A percentile compares a stretch with the other conserved stretches of the same genome.
These are phyloP conservation scores for Incumbomyces lentus DNA, from an alignment of 2,329 filamentous ascomycete genomes.

Conservation along the genomic window DNA sequence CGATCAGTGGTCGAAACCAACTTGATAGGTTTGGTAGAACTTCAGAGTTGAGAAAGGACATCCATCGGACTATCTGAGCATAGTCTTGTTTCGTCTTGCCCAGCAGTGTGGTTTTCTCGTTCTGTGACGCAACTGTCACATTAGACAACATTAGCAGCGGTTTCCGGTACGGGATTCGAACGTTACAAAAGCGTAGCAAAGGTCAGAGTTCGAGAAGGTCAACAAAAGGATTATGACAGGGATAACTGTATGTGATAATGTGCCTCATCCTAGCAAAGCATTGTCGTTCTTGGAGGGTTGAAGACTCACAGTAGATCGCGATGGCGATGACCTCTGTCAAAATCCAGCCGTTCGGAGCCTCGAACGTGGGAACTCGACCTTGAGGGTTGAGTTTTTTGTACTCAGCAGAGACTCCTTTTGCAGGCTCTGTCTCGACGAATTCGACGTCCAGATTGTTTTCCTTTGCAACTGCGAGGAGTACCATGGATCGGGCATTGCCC, in stretches of 20 bases:
- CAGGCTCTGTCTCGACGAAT: slow-evolving; percentile 60
- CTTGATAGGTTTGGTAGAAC: slow-evolving; percentile 60
- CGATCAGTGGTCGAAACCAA: slow-evolving; percentile 82
- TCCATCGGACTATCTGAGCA: slow-evolving; percentile 94
- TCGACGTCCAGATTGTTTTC: slow-evolving; percentile 92
- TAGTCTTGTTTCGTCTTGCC: slow-evolving; percentile 99
- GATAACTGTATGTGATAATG: slow-evolving; percentile 78
- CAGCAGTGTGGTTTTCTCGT: slow-evolving; percentile 98
- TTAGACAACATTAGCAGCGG: slow-evolving; percentile 8
- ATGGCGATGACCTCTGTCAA: slow-evolving; percentile 89
- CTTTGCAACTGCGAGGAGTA: slow-evolving; percentile 89
- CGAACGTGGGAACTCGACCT: slow-evolving; percentile 85
- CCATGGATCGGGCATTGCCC: slow-evolving; percentile 33
- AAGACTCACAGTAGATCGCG: slow-evolving; percentile 85
- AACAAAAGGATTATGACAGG: slow-evolving; percentile 95
- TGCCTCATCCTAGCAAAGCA: slow-evolving; percentile 51
- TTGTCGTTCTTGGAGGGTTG: slow-evolving; percentile 14
- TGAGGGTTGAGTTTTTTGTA: slow-evolving; percentile 80
- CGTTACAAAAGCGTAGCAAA: slow-evolving; percentile 14
- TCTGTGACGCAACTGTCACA: slow-evolving; percentile 81
- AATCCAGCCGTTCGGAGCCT: slow-evolving; percentile 81
- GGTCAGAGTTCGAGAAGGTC: slow-evolving; percentile 82
- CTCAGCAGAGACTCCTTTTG: slow-evolving; percentile 57
- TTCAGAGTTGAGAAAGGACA: slow-evolving; percentile 93
- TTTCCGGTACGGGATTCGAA: slow-evolving; percentile 7